Evolutionary conservation across 768 basidiomycete genomes (phyloP).

Genomic region (Infundibulicybe gibba): DNA sequence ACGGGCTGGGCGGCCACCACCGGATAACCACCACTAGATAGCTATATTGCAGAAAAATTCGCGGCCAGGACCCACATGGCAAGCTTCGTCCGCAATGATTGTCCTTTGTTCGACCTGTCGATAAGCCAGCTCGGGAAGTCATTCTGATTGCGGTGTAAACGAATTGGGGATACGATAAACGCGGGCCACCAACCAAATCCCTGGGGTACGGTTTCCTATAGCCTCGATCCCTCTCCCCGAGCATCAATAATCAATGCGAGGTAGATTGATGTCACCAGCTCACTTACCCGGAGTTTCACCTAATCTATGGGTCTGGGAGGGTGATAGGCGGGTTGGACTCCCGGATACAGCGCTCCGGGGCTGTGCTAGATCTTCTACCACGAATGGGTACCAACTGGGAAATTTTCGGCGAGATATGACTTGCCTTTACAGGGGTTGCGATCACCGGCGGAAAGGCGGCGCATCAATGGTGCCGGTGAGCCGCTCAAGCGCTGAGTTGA

Average conservation of each 20-base stretch:
- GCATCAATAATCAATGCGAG: conserved; percentile 12
- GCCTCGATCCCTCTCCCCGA: not conserved
- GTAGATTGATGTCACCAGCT: conserved; percentile 22
- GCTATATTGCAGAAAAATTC: conserved; percentile 40
- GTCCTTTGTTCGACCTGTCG: conserved; percentile 18
- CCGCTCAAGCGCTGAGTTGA: too few species aligned
- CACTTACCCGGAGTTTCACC: conserved; percentile 23
- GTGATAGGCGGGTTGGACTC: not conserved
- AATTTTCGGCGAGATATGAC: too few species aligned
- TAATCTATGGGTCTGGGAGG: conserved; percentile 27
- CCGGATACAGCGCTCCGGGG: too few species aligned
- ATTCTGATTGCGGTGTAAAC: conserved; percentile 1
- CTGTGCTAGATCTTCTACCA: too few species aligned
- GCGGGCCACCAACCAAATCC: not conserved
- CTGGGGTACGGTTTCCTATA: not conserved
- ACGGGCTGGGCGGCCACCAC: conserved; percentile 41
- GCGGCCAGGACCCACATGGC: conserved; percentile 25
- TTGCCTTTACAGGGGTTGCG: too few species aligned
- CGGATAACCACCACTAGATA: too few species aligned
- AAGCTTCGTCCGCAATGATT: conserved; percentile 15
- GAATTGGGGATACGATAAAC: not conserved
- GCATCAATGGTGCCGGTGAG: too few species aligned
- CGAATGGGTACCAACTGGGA: too few species aligned
- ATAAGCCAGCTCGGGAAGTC: conserved; percentile 19
- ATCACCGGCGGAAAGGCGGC: too few species aligned